These are phyloP conservation scores for Cryptococcus sp. DNA, from an alignment of 1,284 basidiomycete genomes.

Conservation along the genomic window DNA sequence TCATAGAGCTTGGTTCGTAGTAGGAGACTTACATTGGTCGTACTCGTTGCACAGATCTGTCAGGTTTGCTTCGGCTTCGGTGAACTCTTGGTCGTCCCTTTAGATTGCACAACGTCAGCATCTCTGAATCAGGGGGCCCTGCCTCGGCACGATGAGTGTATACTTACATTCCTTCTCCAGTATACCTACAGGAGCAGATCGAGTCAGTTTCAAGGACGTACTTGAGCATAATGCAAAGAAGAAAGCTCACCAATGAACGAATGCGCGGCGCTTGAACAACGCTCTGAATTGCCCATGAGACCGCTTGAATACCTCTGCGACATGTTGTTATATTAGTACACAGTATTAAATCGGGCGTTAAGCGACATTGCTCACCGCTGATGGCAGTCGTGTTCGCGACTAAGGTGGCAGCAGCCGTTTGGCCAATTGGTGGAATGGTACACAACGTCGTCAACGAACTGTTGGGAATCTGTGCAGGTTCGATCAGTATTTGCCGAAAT, in stretches of 20 bases:
- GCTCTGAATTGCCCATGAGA: constrained; percentile 69
- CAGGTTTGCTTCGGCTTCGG: constrained; percentile 60
- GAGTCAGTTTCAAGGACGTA: no score
- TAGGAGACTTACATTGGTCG: constrained; percentile 35
- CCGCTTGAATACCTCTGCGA: constrained; percentile 76
- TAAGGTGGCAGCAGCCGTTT: constrained; percentile 72
- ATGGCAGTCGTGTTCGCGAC: constrained; percentile 84
- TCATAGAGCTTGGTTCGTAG: no score
- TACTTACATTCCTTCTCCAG: constrained; percentile 75
- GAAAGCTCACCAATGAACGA: constrained; percentile 68
- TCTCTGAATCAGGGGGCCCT: background rate
- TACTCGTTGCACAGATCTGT: constrained; percentile 50
- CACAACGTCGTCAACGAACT: constrained; percentile 60
- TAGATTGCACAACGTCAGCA: background rate
- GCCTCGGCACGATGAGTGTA: background rate
- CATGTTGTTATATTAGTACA: background rate
- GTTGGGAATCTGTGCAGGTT: constrained; percentile 37
- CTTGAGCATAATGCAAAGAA: background rate
- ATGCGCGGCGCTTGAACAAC: constrained; percentile 73
- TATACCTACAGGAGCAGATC: constrained; percentile 58
- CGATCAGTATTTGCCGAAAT: constrained; percentile 3
- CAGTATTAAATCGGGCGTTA: background rate
- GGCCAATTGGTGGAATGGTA: constrained; percentile 78
- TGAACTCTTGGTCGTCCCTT: constrained; percentile 80
- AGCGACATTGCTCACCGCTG: constrained; percentile 54